Evolutionary conservation across 2,329 filamentous ascomycete genomes (phyloP), one percentile per base, ranked within the genome.

Genomic region (Xylariaceae sp.): DNA sequence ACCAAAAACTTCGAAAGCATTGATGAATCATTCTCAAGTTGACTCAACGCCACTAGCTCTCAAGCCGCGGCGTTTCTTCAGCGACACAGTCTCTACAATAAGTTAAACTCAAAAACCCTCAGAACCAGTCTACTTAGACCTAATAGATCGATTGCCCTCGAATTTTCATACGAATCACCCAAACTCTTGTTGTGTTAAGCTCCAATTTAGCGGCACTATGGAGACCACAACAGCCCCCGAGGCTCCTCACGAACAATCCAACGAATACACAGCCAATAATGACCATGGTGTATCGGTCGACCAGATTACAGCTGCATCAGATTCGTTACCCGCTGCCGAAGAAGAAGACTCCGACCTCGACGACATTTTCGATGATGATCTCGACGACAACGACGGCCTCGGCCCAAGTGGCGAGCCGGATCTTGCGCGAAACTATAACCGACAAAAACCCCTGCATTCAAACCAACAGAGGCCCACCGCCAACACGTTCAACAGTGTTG

Each of bases 351-450:
- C 54, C 11, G 72, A 77, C 47, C 57, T 75, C 9, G 72, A 77
- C 42, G 76, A 78, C 32, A 72, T 75, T 15, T 75, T 66, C 20
- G 69, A 77, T 13, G 73, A 77, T 36, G 73, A 77, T 27, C 75
- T 78, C 41, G 73, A 72, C 4, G 68, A 75, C 39, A 72, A 75
- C 55, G 71, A 76, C 56, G 71, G 80, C 33, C 76, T 81, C 27
- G 78, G 84, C 27, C 47, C 40, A 15, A 77, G 85, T 42, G 76
- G 77, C 6, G 78, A 83, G 0, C 79, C 81, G 32, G 89, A 96
- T 71, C 82, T 91, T 51, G 92, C 91, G 30, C 94, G 95, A 74
- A 86, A 87, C 6, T 94, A 94, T 78, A 96, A 96, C 71, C 87
- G 92, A 57, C 91, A 95, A 70, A 82, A 85, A 55, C 86, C 86